Evolutionary conservation across 2,329 filamentous ascomycete genomes (phyloP).

Genomic region (Fusarium graminum): DNA sequence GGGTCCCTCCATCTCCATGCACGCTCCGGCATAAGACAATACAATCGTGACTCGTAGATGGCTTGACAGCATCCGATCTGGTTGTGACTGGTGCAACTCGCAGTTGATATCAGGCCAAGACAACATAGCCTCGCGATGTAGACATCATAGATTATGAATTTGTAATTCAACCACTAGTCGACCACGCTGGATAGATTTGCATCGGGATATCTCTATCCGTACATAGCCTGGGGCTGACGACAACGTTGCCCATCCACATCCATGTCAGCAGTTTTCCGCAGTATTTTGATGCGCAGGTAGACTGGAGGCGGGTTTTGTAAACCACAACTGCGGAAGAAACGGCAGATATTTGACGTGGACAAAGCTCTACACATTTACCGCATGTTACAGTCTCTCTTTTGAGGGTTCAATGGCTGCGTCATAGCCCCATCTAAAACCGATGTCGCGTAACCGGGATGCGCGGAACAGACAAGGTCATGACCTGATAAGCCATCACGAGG

Average conservation of each 20-base stretch:
- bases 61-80: constrained; percentile 3
- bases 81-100: constrained; percentile 1
- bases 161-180: constrained; percentile 7
- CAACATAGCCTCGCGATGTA: constrained; percentile 14
- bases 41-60: constrained; percentile 13
- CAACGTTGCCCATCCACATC: constrained; percentile 10
- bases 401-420: constrained; percentile 38
- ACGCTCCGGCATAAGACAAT: constrained; percentile 2
- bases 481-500: constrained; percentile 12
- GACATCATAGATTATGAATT: constrained; percentile 27
- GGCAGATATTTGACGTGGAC: constrained; percentile 29
- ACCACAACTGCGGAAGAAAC: constrained; percentile 5
- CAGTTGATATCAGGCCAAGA: constrained; percentile 8
- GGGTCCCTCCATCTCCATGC: constrained; percentile 25
- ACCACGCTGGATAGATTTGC: background rate
- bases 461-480: constrained; percentile 26
- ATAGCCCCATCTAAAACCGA: constrained; percentile 34
- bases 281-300: constrained; percentile 5
- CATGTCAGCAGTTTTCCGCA: constrained; percentile 13
- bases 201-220: constrained; percentile 23
- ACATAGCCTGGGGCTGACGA: constrained; percentile 36
- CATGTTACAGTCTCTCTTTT: constrained; percentile 4
- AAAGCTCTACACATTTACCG: too few species aligned
- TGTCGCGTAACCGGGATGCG: constrained; percentile 30
- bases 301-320: constrained; percentile 18